Base-by-base conservation (phyloP, 768 basidiomycete genomes). In the Mycena epipterygia region DNA sequence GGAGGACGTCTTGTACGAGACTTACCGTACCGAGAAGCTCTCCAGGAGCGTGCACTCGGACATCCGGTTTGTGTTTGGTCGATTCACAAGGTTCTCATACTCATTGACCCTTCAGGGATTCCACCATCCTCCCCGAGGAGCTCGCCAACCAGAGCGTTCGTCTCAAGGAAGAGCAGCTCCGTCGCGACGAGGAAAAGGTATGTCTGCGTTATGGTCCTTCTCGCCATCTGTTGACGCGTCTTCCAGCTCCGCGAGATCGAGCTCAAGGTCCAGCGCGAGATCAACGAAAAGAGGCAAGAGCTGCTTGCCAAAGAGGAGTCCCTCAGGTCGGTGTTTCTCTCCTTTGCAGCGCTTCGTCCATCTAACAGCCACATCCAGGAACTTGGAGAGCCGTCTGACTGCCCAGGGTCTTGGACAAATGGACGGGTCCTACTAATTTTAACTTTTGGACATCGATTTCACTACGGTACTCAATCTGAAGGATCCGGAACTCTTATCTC, bases 111-210 rank as follows among this genome's bases (percentile, higher is more conserved):
- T n/a, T n/a, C 69, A 89, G 88, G 73, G 89, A 93, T 74, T 90
- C 91, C 2, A 90, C 91, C 48, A 90, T 96, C 67, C 85, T 91
- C 14, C 93, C 95, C n/a, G 93, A 95, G 75, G 95, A 96, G 74
- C 86, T 97, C 59, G 95, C 93, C 16, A 93, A 88, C 69, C 95
- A 97, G 81, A 91, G 90, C 71, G 93, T 95, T 42, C 88, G 93
- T 64, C 87, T 96, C 84, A 96, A 96, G 84, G 95, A 96, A 80
- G 95, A 97, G 77, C 94, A 96, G 78, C 89, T 97, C 46, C 89
- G 94, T 66, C 85, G 91, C 72, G 95, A 96, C 79, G 93, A 95
- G 78, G 94, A 95, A 85, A 95, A 94, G 85, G 89, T 90, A 27
- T 46, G 76, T 64, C 46, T 33, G 16, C 8, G 23, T 57, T 60